Conservation (phyloP, 1,139 yeast genomes). For the Scheffersomyces segobiensis region DNA sequence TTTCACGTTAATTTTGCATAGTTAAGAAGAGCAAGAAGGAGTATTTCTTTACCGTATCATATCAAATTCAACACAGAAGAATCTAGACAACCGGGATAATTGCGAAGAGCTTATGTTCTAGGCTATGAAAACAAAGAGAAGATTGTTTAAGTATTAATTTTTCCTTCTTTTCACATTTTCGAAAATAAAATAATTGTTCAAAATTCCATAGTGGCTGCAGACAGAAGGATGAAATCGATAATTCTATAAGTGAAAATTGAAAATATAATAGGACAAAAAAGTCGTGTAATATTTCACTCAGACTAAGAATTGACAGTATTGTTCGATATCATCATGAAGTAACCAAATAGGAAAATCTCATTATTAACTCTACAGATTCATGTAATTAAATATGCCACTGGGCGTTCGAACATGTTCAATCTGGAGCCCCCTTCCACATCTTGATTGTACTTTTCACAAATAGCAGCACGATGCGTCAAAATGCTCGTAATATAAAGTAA, state of each 20-base stretch:
- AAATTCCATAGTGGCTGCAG: no score
- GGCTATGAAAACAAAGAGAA: no score
- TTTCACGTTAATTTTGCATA: neutral
- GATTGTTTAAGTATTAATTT: no score
- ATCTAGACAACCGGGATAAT: neutral
- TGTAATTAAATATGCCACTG: neutral
- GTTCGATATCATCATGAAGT: neutral
- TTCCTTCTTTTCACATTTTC: no score
- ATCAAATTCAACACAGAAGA: neutral
- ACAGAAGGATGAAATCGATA: neutral
- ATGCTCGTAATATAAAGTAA: neutral
- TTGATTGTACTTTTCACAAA: neutral
- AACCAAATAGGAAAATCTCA: neutral
- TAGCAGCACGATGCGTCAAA: neutral
- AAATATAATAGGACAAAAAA: no score
- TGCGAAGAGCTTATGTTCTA: neutral
- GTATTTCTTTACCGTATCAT: neutral
- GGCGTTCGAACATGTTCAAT: neutral
- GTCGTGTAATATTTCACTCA: neutral
- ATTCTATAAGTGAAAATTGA: no score
- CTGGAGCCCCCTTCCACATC: neutral
- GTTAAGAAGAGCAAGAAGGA: neutral
- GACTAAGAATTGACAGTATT: neutral
- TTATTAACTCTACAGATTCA: neutral
- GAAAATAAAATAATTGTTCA: no score